These are phyloP conservation scores for Solanum gracilifrons DNA, from an alignment of 257 asterid genomes.

Conservation along the genomic window DNA sequence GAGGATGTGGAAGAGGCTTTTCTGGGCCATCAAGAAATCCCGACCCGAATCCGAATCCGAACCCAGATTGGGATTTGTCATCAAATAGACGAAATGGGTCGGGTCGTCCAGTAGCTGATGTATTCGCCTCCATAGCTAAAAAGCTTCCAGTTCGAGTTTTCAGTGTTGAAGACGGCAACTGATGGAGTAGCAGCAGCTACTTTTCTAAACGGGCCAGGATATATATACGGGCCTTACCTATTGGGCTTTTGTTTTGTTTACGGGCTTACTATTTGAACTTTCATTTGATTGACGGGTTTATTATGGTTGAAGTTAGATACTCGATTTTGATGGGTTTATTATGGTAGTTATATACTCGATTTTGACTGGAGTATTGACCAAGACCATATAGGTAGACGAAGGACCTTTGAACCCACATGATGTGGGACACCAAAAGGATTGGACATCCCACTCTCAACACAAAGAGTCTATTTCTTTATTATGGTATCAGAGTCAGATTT, in stretches of 20 bases:
- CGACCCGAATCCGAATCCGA: slow-evolving; percentile 38
- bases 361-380: too few species aligned
- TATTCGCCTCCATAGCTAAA: not conserved
- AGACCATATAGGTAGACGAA: too few species aligned
- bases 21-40: slow-evolving; percentile 45
- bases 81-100: slow-evolving; percentile 41
- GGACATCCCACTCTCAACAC: too few species aligned
- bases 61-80: slow-evolving; percentile 38
- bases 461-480: too few species aligned
- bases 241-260: not conserved
- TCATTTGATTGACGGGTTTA: not conserved
- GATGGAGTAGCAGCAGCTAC: not conserved
- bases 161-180: not conserved
- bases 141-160: not conserved
- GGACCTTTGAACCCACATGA: too few species aligned
- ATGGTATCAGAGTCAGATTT: too few species aligned
- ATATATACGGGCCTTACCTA: not conserved
- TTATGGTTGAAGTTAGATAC: not conserved
- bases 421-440: too few species aligned
- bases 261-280: not conserved
- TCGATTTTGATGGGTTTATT: too few species aligned
- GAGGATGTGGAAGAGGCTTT: slow-evolving; percentile 51
- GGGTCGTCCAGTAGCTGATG: not conserved
- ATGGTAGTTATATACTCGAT: too few species aligned
- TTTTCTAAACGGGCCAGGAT: slow-evolving; percentile 9